Evolutionary conservation across 129 eudicot species (phyloP).

Genomic region (Chrysanthemum makinoi): DNA sequence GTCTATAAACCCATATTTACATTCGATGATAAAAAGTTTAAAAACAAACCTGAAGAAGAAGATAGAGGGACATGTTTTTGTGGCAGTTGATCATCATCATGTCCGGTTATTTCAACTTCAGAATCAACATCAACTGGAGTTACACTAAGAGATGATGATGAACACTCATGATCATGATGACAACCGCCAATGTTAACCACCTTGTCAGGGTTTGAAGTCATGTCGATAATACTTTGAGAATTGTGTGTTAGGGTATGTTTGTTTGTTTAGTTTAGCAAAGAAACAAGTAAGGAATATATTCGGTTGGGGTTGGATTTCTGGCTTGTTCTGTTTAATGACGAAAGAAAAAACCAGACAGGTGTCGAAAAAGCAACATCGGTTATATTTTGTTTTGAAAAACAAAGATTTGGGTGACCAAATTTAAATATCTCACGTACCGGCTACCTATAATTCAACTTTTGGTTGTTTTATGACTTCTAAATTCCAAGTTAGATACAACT

Average conservation of each 20-base stretch:
- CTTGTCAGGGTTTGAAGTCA: slow-evolving; percentile 19
- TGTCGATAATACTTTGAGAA: neutral
- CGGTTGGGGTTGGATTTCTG: neutral
- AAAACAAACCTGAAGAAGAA: slow-evolving; percentile 16
- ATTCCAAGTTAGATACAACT: no score
- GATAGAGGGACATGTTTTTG: slow-evolving; percentile 22
- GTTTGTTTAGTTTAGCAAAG: neutral
- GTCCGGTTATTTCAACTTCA: slow-evolving; percentile 32
- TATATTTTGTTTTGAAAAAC: neutral
- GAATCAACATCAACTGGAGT: slow-evolving; percentile 14
- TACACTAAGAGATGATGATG: slow-evolving; percentile 20
- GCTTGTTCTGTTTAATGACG: slow-evolving; percentile 8
- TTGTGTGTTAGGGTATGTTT: neutral
- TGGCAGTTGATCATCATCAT: slow-evolving; percentile 7
- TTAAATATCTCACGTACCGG: slow-evolving; percentile 30
- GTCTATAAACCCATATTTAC: no score
- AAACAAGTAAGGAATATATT: slow-evolving; percentile 19
- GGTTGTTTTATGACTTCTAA: no score
- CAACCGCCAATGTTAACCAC: neutral
- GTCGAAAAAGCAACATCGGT: slow-evolving; percentile 17
- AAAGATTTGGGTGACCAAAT: neutral
- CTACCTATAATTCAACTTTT: slow-evolving; percentile 7
- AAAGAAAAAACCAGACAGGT: slow-evolving; percentile 19
- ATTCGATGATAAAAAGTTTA: no score
- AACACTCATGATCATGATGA: neutral